phyloP scores from a whole-genome alignment of 495 filamentous ascomycete genomes.

The Hypoxylon cercidicola region DNA sequence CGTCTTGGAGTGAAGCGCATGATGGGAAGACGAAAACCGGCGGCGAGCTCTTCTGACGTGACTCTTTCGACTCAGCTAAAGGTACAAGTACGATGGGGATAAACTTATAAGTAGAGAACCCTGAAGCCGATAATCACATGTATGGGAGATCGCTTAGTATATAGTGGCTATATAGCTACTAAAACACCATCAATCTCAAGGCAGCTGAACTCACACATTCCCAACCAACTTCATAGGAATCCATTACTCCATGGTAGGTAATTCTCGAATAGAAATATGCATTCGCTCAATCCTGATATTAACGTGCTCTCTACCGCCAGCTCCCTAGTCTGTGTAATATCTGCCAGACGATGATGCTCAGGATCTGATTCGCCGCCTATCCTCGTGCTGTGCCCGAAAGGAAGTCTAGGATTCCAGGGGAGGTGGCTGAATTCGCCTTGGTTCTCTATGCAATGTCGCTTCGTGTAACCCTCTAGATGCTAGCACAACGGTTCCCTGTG shows the following conservation, averaged over 20 bases:
- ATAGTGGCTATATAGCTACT: not conserved
- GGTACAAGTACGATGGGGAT: not conserved
- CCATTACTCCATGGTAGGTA: not conserved
- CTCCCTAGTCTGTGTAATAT: conserved; percentile 2
- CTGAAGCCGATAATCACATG: not conserved
- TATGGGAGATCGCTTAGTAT: not conserved
- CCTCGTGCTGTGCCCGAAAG: conserved; percentile 13
- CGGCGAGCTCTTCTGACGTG: not conserved
- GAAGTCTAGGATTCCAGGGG: conserved; percentile 3
- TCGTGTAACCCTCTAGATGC: not conserved
- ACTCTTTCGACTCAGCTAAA: not conserved
- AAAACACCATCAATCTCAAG: not conserved
- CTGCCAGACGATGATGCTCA: not conserved
- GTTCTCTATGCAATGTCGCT: not conserved
- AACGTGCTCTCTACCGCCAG: not conserved
- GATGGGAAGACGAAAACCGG: not conserved
- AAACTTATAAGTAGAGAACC: not conserved
- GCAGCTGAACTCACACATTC: not conserved
- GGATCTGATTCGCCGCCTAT: conserved; percentile 9
- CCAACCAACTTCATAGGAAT: not conserved
- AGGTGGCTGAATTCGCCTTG: not conserved
- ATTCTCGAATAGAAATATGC: conserved; percentile 5
- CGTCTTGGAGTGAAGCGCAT: conserved; percentile 27
- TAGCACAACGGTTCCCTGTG: not conserved
- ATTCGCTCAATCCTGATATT: conserved; percentile 3